Evolutionary conservation across 2,329 filamentous ascomycete genomes (phyloP), one percentile per base, ranked within the genome.

Genomic region (Cladosporium sp.): DNA sequence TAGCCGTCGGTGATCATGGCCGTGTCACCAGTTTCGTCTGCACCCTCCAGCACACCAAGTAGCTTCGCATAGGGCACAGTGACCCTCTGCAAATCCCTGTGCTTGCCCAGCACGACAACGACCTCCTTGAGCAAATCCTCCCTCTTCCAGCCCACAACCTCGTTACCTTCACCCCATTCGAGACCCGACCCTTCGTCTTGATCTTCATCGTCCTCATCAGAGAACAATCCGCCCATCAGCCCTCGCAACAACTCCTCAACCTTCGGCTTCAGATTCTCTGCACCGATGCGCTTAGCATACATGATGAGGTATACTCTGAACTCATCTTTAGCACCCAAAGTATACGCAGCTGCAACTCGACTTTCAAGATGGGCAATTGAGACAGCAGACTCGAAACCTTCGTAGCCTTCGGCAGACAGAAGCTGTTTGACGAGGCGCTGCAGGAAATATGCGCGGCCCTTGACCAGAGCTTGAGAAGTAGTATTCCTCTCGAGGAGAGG

Each of bases 311-410:
- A 97, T 1, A 95, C 77, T 53, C 89, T 83, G 72, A 97, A 98
- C 68, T 98, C 93, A 54, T 97, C 91, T 61, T 84, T 86, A 0
- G 93, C 86, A 3, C 86, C 88, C 1, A 98, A 75, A 55, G 89
- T 86, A 66, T 95, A 73, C 0, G 93, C 89, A 3, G 89, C 95
- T 2, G 93, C 92, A 43, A 98, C 85, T 37, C 95, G 83, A 64
- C 96, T 97, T 70, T 98, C 93, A 10, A 98, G 75, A 72, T 98
- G 93, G 6, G 91, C 92, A 58, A 98, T 90, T 51, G 89, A 95
- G 45, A 96, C 87, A 41, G 83, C 86, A 18, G 88, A 88, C 70
- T 98, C 95, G 58, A 98, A 91, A 7, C 83, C 85, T 69, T 97
- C 92, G 56, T 89, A 95, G 1, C 92, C 92, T 68, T 96, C 92